A percentile compares a stretch with the other conserved stretches of the same genome.
These are phyloP conservation scores for Allomyces arbusculus DNA, from an alignment of 192 early-diverging fungal genomes.

Conservation along the genomic window DNA sequence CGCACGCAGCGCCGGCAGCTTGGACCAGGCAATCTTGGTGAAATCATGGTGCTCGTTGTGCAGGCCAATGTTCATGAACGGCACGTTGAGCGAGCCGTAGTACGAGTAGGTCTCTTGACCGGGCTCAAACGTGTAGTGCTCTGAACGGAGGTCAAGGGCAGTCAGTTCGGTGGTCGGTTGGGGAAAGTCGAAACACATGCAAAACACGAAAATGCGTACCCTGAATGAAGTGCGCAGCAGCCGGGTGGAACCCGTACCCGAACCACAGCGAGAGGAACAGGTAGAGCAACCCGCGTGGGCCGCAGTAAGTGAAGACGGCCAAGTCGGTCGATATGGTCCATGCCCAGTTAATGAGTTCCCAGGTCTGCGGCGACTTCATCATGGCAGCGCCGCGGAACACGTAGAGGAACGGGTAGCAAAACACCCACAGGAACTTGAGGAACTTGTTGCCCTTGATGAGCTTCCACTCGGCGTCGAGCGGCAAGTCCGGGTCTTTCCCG, in stretches of 20 bases:
- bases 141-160: constrained; percentile 8
- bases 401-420: constrained; percentile 73
- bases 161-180: no score
- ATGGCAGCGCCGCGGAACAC: constrained; percentile 49
- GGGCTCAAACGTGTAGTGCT: constrained; percentile 86
- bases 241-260: constrained; percentile 75
- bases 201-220: no score
- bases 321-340: constrained; percentile 38
- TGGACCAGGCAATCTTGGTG: constrained; percentile 69
- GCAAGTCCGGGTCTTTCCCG: constrained; percentile 83
- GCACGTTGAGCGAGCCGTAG: constrained; percentile 71
- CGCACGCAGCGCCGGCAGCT: constrained; percentile 53
- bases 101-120: constrained; percentile 95
- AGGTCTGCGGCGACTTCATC: constrained; percentile 45
- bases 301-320: constrained; percentile 32
- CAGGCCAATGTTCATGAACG: constrained; percentile 88
- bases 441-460: constrained; percentile 46
- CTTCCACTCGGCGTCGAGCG: constrained; percentile 64
- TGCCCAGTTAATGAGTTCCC: constrained; percentile 60
- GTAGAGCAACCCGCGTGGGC: constrained; percentile 42
- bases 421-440: constrained; percentile 55
- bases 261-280: constrained; percentile 49
- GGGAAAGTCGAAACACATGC: no score
- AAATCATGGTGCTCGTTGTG: constrained; percentile 99
- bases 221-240: constrained; percentile 86